Base-by-base conservation (phyloP, 2,329 filamentous ascomycete species). In the Ceratocystis cubensis region DNA sequence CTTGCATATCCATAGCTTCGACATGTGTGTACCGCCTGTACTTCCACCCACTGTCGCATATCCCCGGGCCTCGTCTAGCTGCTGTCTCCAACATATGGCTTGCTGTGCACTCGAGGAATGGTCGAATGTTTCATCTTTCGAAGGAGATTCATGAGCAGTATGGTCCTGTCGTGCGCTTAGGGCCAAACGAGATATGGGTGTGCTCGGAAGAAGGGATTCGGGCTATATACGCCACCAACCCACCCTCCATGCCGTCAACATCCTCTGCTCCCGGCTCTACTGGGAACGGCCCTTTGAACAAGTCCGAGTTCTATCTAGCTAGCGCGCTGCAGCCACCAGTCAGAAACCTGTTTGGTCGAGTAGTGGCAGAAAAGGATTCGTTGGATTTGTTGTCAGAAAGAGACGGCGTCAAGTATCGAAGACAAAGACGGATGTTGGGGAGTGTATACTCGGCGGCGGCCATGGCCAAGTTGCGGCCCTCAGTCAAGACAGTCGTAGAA, bases 101-200 rank as follows among this genome's bases (percentile, higher is more conserved):
- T 48, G 80, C 78, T 0, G 74, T 75, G 10, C 76, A 81, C 2
- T 76, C 76, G 1, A 74, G 78, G 7, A 74, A 77, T 45, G 81
- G 81, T 0, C 74, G 72, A 1, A 75, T 79, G 71, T 73, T 74
- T 3, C 69, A 72, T 6, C 64, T 83, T 2, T 78, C 76, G 0
- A 76, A 73, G 70, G 74, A 72, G 0, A 69, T 83, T n/a, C 81
- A 83, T 65, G 67, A 70, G 0, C 71, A 67, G 10, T 82, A 83
- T 67, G 82, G 82, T 0, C 76, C 79, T 0, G 73, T 76, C 1
- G 82, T 84, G n/a, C 76, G 82, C 0, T 77, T 84, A 6, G 79
- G 79, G 0, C 81, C 82, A 0, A 76, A 81, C 44, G 81, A 83
- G 70, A 75, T 84, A 5, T 83, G 81, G 78, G 78, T 82, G 33